Base-by-base conservation (phyloP, 1,139 yeast species). In the Candida frijolesensis region DNA sequence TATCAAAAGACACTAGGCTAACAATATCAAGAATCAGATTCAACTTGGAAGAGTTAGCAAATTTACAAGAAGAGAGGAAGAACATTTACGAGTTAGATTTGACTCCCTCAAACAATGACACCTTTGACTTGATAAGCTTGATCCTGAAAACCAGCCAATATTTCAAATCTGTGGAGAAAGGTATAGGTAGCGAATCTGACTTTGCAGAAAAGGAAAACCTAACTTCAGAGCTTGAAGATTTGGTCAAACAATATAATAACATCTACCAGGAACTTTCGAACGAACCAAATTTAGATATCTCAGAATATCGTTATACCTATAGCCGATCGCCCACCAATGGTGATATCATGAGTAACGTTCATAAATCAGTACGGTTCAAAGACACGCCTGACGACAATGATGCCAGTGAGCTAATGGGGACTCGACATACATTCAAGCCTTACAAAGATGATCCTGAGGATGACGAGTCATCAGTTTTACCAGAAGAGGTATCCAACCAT, bases 281-380 rank as follows among this genome's bases (percentile, higher is more conserved):
- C 7, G 79, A 73, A 51, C 51, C 65, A 3, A 60, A 61, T 27
- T 59, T 78, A 6, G 74, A 74, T 50, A 60, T 67, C 1, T 62
- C 70, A 9, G 81, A 77, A 50, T 79, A 72, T 53, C 55, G 50
- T 25, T 76, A 69, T 50, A 54, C 51, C 3, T 45, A 59, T 44
- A 16, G 43, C 43, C 51, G 37, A 49, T 53, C 49, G 19, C 27
- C 15, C 37, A 33, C 25, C 9, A 25, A 35, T 40, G 29, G 38
- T 16, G 46, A 41, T 9, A 22, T 43, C 42, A 29, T 52, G 22
- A 47, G 35, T 46, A 41, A 56, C 39, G 39, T 44, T 11, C 44
- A 48, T 18, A 83, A 83, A 56, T 71, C 82, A 3, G 88, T 83
- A 5, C 65, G 87, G 48, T 83, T 83, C 59, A 75, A 78, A 54